Percentiles rank a stretch among this genome's conserved stretches.
Evolutionary conservation across 2,329 filamentous ascomycete genomes (phyloP).

Genomic region (Aschersonia sp.): DNA sequence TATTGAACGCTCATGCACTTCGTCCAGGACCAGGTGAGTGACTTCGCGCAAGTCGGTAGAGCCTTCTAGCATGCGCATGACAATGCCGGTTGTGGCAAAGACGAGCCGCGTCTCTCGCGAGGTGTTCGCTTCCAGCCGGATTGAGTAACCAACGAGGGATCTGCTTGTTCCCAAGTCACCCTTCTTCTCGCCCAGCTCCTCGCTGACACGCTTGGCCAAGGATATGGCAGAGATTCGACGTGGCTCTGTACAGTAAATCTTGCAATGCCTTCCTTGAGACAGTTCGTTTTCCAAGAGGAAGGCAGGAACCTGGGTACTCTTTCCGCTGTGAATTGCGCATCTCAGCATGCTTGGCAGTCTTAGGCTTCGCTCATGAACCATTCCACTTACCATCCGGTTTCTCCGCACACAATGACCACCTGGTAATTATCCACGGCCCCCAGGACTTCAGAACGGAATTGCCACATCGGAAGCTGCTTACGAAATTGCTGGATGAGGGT

Average conservation of each 20-base stretch:
- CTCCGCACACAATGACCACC: slow-evolving; percentile 86
- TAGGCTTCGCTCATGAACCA: background rate
- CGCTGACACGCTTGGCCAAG: slow-evolving; percentile 79
- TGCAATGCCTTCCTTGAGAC: slow-evolving; percentile 64
- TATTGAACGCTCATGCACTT: slow-evolving; percentile 91
- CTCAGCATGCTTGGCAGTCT: background rate
- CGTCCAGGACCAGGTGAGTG: slow-evolving; percentile 89
- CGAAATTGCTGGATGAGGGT: slow-evolving; percentile 34
- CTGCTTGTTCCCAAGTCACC: slow-evolving; percentile 67
- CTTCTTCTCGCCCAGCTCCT: slow-evolving; percentile 78
- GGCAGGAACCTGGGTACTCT: slow-evolving; percentile 93
- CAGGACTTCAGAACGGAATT: slow-evolving; percentile 66
- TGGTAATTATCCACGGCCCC: slow-evolving; percentile 64
- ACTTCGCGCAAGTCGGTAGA: slow-evolving; percentile 77
- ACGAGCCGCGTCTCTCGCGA: slow-evolving; percentile 70
- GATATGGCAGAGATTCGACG: slow-evolving; percentile 93
- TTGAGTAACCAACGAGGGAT: slow-evolving; percentile 88
- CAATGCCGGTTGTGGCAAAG: slow-evolving; percentile 81
- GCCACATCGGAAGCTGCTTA: slow-evolving; percentile 78
- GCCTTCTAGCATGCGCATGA: slow-evolving; percentile 94
- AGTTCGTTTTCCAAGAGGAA: slow-evolving; percentile 87
- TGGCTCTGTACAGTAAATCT: slow-evolving; percentile 91
- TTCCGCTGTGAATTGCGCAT: slow-evolving; percentile 41
- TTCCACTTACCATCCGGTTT: slow-evolving; percentile 62
- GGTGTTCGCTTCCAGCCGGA: slow-evolving; percentile 79